phyloP scores from a whole-genome alignment of 257 asterid genomes.

The Petrea volubilis region DNA sequence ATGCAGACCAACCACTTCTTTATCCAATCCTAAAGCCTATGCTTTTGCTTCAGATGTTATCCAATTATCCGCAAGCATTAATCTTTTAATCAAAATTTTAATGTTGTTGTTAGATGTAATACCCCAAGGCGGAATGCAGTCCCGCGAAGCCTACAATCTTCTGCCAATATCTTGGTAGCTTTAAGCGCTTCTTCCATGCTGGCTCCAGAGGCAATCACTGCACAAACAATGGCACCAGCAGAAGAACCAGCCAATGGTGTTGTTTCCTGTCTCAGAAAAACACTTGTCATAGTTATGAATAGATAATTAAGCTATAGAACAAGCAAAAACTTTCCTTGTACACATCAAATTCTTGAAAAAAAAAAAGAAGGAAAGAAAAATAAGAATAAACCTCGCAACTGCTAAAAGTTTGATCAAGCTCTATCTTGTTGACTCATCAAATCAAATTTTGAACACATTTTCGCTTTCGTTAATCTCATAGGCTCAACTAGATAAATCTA shows the following conservation, averaged over 20 bases:
- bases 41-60: slow-evolving; percentile 13
- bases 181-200: slow-evolving; percentile 79
- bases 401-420: neutral
- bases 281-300: neutral
- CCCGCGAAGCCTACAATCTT: slow-evolving; percentile 87
- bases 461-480: neutral
- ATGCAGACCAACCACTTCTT: neutral
- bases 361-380: too few relatives aligned
- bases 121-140: slow-evolving; percentile 99
- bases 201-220: slow-evolving; percentile 88
- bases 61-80: neutral
- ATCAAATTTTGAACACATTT: neutral
- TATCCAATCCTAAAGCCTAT: neutral
- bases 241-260: slow-evolving; percentile 99
- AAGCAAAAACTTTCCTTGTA: neutral
- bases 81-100: neutral
- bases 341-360: neutral
- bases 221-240: slow-evolving; percentile 98
- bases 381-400: too few relatives aligned
- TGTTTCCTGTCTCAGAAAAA: slow-evolving; percentile 56
- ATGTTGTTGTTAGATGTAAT: slow-evolving; percentile 20
- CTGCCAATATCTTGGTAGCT: slow-evolving; percentile 86
- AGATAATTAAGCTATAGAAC: neutral
- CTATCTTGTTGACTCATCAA: neutral
- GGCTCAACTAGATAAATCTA: neutral